Percentiles rank a stretch among this genome's conserved stretches.
These are phyloP conservation scores for Abelmoschus esculentus DNA, from an alignment of 345 rosid species.

Conservation along the genomic window DNA sequence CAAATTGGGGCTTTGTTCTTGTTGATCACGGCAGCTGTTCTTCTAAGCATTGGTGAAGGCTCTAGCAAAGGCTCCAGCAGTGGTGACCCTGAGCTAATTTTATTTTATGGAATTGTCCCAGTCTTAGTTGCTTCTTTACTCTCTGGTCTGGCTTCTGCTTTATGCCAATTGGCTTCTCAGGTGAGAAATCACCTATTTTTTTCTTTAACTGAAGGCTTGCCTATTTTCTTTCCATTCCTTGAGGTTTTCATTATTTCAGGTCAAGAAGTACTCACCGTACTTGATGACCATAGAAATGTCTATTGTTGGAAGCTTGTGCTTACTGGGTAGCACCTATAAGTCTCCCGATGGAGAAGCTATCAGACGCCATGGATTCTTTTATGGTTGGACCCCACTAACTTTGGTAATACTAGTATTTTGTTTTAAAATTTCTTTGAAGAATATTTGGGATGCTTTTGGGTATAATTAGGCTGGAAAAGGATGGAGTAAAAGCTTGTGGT, in stretches of 20 bases:
- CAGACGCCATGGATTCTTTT: slow-evolving; percentile 64
- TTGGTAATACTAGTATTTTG: slow-evolving; percentile 35
- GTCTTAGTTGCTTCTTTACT: slow-evolving; percentile 92
- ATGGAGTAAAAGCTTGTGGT: background rate
- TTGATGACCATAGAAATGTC: slow-evolving; percentile 99
- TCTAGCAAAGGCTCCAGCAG: slow-evolving; percentile 57
- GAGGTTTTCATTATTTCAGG: slow-evolving; percentile 35
- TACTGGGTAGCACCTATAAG: slow-evolving; percentile 64
- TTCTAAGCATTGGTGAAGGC: slow-evolving; percentile 93
- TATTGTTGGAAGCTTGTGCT: slow-evolving; percentile 83
- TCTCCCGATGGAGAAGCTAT: slow-evolving; percentile 99
- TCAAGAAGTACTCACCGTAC: slow-evolving; percentile 89
- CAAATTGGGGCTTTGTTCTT: slow-evolving; percentile 84
- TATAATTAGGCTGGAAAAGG: background rate
- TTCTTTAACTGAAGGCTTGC: background rate
- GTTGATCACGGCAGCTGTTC: slow-evolving; percentile 82
- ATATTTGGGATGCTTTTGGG: background rate
- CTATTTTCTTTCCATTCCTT: slow-evolving; percentile 2
- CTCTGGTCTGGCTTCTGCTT: slow-evolving; percentile 90
- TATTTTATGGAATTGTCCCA: slow-evolving; percentile 87
- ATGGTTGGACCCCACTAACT: slow-evolving; percentile 92
- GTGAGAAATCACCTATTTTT: slow-evolving; percentile 22
- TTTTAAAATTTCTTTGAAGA: background rate
- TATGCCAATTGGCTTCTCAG: slow-evolving; percentile 99
- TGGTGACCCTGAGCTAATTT: slow-evolving; percentile 47